Evolutionary conservation across 2,329 filamentous ascomycete genomes (phyloP), one percentile per base, ranked within the genome.

Genomic region (Alternaria triticimaculans): DNA sequence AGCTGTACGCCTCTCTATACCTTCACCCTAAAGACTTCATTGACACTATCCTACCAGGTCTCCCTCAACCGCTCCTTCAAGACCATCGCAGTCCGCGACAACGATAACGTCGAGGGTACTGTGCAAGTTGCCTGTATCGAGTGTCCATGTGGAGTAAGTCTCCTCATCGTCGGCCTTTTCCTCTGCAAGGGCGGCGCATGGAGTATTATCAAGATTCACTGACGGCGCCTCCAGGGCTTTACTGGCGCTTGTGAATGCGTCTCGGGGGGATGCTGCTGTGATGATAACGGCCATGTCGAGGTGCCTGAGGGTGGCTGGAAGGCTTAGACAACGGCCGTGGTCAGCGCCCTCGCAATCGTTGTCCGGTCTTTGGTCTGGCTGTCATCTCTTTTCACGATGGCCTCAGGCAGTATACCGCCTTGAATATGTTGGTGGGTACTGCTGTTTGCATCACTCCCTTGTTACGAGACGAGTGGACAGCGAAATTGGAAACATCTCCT

Each of bases 61-160:
- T 62, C 60, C 0, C 60, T 62, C 55, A 59, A 49, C 4, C 55
- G 60, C 6, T 59, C 60, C 8, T 62, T 62, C 55, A 62, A 59
- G 43, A 49, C 60, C 7, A 21, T 62, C 3, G 28, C 43, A 23
- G 20, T 25, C 7, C 55, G 55, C 25, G 55, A 62, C 10, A 44
- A 41, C 7, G 48, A 54, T n/a, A 50, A 23, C 28, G 20, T 25
- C 33, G 28, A 33, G 18, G 50, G 33, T 20, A 11, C 41, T 9
- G 20, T 48, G 14, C 60, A 58, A n/a, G 53, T 62, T 18, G 60
- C 48, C 21, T 62, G 60, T 11, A 11, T 62, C 8, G 55, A 62
- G 55, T 62, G 60, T 44, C 60, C 60, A 3, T 62, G 60, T 20
- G 6, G 11, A 54, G 55, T 62, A 53, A 44, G 60, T 49, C 7